Evolutionary conservation across 1,139 yeast species (phyloP).

Genomic region (Pichia sp.): DNA sequence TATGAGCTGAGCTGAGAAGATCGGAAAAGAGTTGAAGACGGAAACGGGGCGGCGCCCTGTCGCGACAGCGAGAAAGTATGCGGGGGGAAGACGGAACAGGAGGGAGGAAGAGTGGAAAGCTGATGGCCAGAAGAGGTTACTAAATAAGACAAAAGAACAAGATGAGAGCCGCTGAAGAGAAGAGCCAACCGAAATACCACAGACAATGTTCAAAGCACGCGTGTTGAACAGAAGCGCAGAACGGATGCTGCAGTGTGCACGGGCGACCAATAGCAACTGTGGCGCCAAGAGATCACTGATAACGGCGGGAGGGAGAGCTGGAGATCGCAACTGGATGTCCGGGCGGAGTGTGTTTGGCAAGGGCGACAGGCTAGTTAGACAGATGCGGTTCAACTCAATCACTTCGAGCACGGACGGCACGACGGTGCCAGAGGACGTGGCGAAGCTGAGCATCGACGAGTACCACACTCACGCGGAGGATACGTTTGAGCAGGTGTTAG

Average conservation of each 20-base stretch:
- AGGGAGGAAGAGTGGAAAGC: background rate
- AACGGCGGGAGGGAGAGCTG: background rate
- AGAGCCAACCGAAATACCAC: background rate
- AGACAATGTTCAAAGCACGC: background rate
- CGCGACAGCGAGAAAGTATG: too few relatives aligned
- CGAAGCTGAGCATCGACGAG: conserved; percentile 41
- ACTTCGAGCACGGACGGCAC: conserved; percentile 46
- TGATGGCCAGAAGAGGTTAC: too few relatives aligned
- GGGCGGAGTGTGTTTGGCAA: background rate
- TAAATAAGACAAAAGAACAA: background rate
- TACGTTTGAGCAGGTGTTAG: conserved; percentile 63
- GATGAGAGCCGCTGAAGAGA: background rate
- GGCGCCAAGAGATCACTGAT: background rate
- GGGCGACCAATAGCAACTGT: background rate
- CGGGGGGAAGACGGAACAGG: background rate
- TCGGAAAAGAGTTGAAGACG: too few relatives aligned
- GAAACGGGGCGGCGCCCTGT: too few relatives aligned
- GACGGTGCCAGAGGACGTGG: conserved; percentile 47
- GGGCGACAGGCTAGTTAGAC: background rate
- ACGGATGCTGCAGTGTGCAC: background rate
- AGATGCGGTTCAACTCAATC: conserved; percentile 24
- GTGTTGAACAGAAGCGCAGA: background rate
- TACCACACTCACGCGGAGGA: conserved; percentile 58
- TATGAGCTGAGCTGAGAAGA: too few relatives aligned
- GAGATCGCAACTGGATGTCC: background rate